These are phyloP conservation scores for Eucalyptus sp. DNA, from an alignment of 345 rosid species.

Conservation along the genomic window DNA sequence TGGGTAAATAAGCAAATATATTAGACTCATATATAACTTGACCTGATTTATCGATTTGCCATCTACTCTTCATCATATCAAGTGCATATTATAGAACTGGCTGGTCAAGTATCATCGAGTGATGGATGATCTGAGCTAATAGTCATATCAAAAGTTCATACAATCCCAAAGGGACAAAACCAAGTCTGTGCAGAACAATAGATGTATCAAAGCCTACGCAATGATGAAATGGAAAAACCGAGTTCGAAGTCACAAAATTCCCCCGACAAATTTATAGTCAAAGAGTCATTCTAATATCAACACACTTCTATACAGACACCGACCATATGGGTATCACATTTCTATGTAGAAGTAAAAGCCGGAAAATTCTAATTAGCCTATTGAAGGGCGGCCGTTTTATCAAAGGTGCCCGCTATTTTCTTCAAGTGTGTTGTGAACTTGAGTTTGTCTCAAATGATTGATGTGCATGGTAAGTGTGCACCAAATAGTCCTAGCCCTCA, in stretches of 20 bases:
- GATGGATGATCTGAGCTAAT: not conserved
- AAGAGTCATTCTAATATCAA: no score
- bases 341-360: not conserved
- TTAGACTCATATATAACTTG: not conserved
- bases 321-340: accelerated
- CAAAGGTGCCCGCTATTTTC: not conserved
- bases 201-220: no score
- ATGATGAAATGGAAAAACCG: accelerated
- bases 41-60: no score
- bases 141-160: not conserved
- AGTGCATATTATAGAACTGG: not conserved
- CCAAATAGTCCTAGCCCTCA: not conserved
- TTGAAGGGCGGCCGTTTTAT: accelerated
- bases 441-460: accelerated
- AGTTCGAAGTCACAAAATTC: no score
- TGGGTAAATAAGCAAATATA: not conserved
- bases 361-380: not conserved
- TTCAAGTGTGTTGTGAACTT: not conserved
- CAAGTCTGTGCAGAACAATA: not conserved
- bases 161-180: accelerated
- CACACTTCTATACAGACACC: no score
- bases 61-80: not conserved
- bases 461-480: no score
- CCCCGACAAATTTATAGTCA: no score
- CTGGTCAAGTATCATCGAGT: not conserved